Evolutionary conservation across 2,329 filamentous ascomycete species (phyloP), one percentile per base, ranked within the genome.

Genomic region (Microdochium trichocladiopsis): DNA sequence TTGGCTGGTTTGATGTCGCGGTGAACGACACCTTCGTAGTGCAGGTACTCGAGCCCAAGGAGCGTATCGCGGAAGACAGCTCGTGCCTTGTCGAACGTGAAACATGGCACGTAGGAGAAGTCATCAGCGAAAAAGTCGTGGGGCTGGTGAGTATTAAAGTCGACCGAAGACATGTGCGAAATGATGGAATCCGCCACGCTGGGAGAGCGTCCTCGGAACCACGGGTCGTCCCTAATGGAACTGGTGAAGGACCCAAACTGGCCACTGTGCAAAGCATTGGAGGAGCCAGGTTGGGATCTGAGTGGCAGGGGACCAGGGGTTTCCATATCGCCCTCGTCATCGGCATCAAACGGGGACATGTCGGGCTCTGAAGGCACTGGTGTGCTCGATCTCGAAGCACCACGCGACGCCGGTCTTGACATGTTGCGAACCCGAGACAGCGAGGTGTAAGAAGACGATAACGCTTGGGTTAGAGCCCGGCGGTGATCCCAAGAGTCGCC

Each of bases 51-150:
- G 21, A 99, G 73, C 3, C 94, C 94, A 36, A 97, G 77, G 2
- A 99, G 86, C 0, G 93, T 96, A 67, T 99, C 94, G 57, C 93
- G 82, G 69, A 99, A 97, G 0, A 90, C 88, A 36, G 83, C 84
- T 25, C 92, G 85, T 14, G 92, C 88, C 65, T 93, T 84, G 24
- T 87, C 81, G 33, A 96, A 78, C 1, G 93, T 95, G 71, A 99
- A 88, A 70, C 92, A 91, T 16, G 94, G 94, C 16, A 97, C 93
- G 63, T 94, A 96, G 33, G 88, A 90, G 67, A 90, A 90, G 66
- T 97, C 92, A 60, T 96, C 90, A 33, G 90, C 87, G 54, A 90
- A 84, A 2, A 82, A 76, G 56, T 87, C 83, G 56, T 88, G 83
- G 12, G 74, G 69, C 45, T 75, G 76, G 18, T 45, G 41, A 9